Evolutionary conservation across 768 basidiomycete genomes (phyloP).

Genomic region (Leccinum rimulosum): DNA sequence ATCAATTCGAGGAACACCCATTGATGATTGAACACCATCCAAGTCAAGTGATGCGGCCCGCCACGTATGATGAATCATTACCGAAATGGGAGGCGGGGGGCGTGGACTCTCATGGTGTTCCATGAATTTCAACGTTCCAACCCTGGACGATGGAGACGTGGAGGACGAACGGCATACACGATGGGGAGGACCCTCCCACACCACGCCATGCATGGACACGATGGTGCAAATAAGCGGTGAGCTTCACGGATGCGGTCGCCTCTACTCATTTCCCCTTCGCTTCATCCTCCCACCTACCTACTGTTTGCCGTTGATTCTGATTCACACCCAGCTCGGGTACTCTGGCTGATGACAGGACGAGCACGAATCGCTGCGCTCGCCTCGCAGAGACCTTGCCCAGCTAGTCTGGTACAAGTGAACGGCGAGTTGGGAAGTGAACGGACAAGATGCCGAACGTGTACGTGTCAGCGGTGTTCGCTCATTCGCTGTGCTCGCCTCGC

Average conservation of each 20-base stretch:
- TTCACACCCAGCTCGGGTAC: not conserved
- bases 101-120: slow-evolving; percentile 73
- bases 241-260: slow-evolving; percentile 4
- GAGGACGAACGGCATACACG: slow-evolving; percentile 14
- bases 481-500: slow-evolving; percentile 13
- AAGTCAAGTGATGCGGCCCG: slow-evolving; percentile 46
- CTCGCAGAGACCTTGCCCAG: slow-evolving; percentile 18
- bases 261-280: not conserved
- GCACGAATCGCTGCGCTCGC: slow-evolving; percentile 14
- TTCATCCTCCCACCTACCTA: not conserved
- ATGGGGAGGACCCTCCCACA: slow-evolving; percentile 12
- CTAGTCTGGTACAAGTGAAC: not conserved
- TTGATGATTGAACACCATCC: slow-evolving; percentile 6
- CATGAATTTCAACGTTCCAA: slow-evolving; percentile 39
- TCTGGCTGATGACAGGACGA: not conserved
- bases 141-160: slow-evolving; percentile 30
- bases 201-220: not conserved
- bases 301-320: slow-evolving; percentile 3
- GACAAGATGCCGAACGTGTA: slow-evolving; percentile 12
- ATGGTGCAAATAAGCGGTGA: slow-evolving; percentile 9
- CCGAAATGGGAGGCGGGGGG: slow-evolving; percentile 61
- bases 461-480: not conserved
- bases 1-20: slow-evolving; percentile 57
- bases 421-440: slow-evolving; percentile 6
- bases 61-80: slow-evolving; percentile 54